Evolutionary conservation across 495 filamentous ascomycete genomes (phyloP).

Genomic region (Penicillium parvum): DNA sequence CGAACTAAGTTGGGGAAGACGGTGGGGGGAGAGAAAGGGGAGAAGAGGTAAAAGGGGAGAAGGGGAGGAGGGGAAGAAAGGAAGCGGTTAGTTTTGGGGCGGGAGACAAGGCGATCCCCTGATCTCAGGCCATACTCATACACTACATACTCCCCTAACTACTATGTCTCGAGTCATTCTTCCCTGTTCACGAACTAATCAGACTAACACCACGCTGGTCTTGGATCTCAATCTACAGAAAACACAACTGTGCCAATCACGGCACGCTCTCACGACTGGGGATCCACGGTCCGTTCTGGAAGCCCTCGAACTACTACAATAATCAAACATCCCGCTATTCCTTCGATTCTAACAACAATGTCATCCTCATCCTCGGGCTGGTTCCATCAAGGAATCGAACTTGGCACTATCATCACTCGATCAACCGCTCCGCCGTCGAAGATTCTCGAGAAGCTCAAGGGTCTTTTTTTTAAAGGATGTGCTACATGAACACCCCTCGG

Average conservation of each 20-base stretch:
- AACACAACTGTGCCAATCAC: constrained; percentile 23
- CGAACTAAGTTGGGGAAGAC: constrained; percentile 1
- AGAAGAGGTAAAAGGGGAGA: constrained; percentile 11
- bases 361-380: too few relatives aligned
- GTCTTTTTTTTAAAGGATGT: too few relatives aligned
- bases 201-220: neutral
- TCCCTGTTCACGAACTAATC: neutral
- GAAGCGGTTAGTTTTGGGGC: too few relatives aligned
- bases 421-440: too few relatives aligned
- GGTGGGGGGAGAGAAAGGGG: constrained; percentile 7
- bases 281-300: constrained; percentile 11
- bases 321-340: too few relatives aligned
- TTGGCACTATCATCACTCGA: too few relatives aligned
- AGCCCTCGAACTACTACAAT: neutral
- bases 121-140: constrained; percentile 1
- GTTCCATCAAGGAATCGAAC: too few relatives aligned
- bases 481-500: too few relatives aligned
- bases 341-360: too few relatives aligned
- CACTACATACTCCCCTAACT: neutral
- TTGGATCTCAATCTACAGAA: constrained; percentile 24
- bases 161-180: neutral
- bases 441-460: too few relatives aligned
- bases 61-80: neutral
- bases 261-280: neutral
- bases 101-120: constrained; percentile 6